phyloP scores from a whole-genome alignment of 257 asterid genomes.

The Primulina eburnea region DNA sequence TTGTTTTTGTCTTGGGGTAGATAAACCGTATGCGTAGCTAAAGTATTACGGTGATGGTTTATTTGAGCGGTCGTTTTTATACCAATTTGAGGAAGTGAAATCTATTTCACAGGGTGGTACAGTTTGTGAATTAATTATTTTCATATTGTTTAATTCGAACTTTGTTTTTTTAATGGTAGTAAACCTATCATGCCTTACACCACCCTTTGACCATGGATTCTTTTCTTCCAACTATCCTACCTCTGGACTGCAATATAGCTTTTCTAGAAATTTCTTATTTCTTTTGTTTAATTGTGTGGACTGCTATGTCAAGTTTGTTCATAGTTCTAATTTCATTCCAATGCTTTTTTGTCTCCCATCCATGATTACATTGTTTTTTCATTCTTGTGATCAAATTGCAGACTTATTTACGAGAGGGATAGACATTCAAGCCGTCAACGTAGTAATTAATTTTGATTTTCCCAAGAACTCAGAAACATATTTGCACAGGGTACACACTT shows the following conservation, averaged over 20 bases:
- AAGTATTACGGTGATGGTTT: slow-evolving; percentile 6
- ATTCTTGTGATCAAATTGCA: slow-evolving; percentile 28
- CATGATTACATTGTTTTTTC: background rate
- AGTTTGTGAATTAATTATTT: background rate
- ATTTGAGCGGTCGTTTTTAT: background rate
- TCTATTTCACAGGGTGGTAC: background rate
- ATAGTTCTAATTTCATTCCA: background rate
- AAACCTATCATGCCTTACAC: background rate
- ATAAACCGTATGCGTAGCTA: background rate
- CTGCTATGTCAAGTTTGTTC: background rate
- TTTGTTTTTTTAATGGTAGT: background rate
- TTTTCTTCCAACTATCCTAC: background rate
- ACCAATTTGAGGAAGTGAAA: background rate
- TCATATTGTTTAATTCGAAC: background rate
- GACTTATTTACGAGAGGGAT: slow-evolving; percentile 82
- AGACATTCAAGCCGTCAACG: slow-evolving; percentile 85
- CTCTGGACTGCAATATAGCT: background rate
- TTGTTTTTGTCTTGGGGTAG: background rate
- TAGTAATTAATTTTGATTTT: slow-evolving; percentile 78
- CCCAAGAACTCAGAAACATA: slow-evolving; percentile 82
- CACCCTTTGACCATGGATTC: background rate
- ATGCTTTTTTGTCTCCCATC: background rate
- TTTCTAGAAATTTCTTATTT: background rate
- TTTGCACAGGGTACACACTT: slow-evolving; percentile 62
- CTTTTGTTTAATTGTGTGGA: background rate